Conservation (phyloP, 176 grass and related monocot genomes). For the Hordeum marinum region DNA sequence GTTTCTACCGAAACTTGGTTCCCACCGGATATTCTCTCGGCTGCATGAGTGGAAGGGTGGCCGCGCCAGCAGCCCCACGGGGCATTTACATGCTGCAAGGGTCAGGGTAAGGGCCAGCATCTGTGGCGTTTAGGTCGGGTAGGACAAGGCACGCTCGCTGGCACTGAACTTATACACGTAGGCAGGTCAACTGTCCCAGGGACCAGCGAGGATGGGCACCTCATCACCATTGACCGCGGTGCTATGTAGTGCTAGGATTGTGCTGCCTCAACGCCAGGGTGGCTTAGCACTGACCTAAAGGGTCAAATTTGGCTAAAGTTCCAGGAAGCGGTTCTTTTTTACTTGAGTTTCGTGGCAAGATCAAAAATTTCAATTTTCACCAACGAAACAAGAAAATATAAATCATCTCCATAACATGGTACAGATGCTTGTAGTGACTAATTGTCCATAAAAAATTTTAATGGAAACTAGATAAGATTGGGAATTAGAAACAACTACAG, state of each 20-base stretch:
- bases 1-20: too few species aligned
- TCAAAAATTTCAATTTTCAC: neutral
- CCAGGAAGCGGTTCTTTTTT: neutral
- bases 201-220: too few species aligned
- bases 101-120: too few species aligned
- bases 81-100: too few species aligned
- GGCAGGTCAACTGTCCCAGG: too few species aligned
- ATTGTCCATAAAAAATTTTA: neutral
- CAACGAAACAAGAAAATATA: neutral
- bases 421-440: conserved; percentile 4
- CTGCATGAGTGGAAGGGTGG: too few species aligned
- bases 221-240: too few species aligned
- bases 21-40: too few species aligned
- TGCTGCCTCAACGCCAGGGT: neutral
- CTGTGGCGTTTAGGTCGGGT: too few species aligned
- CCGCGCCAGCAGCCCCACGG: too few species aligned
- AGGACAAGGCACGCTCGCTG: too few species aligned
- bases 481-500: neutral
- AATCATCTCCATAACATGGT: neutral
- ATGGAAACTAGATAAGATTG: conserved; percentile 11
- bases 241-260: neutral
- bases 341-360: neutral
- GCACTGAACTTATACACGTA: too few species aligned
- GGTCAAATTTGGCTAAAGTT: neutral
- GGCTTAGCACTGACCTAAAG: neutral